Conservation (phyloP, 2,329 filamentous ascomycete genomes). For the Tolypocladium pustulatum region DNA sequence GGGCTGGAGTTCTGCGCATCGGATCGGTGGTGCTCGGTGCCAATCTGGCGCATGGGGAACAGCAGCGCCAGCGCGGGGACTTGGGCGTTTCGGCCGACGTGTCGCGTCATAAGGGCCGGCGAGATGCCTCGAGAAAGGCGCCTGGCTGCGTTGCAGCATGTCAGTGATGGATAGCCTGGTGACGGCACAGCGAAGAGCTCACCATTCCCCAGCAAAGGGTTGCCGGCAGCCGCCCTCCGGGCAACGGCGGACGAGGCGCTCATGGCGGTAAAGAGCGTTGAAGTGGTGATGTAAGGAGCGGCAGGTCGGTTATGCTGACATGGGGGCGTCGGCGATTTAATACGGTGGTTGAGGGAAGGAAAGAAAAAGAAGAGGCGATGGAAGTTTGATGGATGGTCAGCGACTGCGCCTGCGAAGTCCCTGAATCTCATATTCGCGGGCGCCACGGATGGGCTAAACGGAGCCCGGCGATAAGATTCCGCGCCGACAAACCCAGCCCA, state of each 20-base stretch:
- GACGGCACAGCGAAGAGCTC: conserved; percentile 9
- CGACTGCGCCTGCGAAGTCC: neutral
- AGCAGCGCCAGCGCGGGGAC: conserved; percentile 44
- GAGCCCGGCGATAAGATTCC: neutral
- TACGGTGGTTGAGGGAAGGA: neutral
- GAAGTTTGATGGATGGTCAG: neutral
- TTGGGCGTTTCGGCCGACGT: conserved; percentile 33
- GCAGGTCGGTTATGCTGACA: neutral
- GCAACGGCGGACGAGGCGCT: conserved; percentile 46
- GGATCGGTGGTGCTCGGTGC: conserved; percentile 48
- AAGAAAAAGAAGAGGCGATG: neutral
- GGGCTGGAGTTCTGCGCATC: conserved; percentile 48
- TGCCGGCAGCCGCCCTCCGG: conserved; percentile 42
- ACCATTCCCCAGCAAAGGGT: conserved; percentile 41
- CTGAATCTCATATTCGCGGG: neutral
- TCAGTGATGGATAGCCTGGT: conserved; percentile 5
- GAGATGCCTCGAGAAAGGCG: conserved; percentile 35
- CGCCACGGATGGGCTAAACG: neutral
- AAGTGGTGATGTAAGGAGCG: neutral
- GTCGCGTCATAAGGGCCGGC: conserved; percentile 35
- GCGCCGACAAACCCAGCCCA: neutral
- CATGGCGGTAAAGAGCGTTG: conserved; percentile 25
- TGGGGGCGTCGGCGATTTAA: neutral
- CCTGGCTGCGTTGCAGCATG: conserved; percentile 24
- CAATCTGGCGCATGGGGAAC: conserved; percentile 44